These are phyloP conservation scores for Pseudogymnoascus destructans DNA, from an alignment of 2,329 filamentous ascomycete genomes.

Conservation along the genomic window DNA sequence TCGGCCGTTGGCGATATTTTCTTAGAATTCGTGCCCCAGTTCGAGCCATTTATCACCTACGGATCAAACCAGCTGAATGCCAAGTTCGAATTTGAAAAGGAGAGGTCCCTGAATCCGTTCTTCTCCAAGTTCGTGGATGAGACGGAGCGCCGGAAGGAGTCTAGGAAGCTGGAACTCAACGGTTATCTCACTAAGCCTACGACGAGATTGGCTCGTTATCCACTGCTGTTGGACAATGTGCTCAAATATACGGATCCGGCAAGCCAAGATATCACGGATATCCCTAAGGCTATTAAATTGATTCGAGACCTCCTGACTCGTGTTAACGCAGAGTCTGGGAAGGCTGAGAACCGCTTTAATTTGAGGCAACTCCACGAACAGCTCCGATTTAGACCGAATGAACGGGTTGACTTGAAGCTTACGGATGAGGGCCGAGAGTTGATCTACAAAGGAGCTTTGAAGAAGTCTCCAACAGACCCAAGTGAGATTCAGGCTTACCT, in stretches of 20 bases:
- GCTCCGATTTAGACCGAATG: slow-evolving; percentile 78
- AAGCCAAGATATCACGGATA: slow-evolving; percentile 79
- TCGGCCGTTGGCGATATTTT: slow-evolving; percentile 89
- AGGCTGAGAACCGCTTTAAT: slow-evolving; percentile 96
- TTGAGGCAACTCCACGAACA: slow-evolving; percentile 82
- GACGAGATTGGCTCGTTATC: slow-evolving; percentile 86
- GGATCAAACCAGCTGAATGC: slow-evolving; percentile 91
- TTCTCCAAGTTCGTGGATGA: slow-evolving; percentile 93
- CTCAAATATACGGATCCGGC: slow-evolving; percentile 82
- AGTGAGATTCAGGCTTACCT: slow-evolving; percentile 88
- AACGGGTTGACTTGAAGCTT: slow-evolving; percentile 85
- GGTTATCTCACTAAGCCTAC: slow-evolving; percentile 97
- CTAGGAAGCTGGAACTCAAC: slow-evolving; percentile 89
- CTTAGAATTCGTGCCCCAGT: slow-evolving; percentile 78
- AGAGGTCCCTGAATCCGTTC: slow-evolving; percentile 70
- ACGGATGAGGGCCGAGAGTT: slow-evolving; percentile 88
- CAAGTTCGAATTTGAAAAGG: slow-evolving; percentile 96
- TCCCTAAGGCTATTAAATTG: slow-evolving; percentile 74
- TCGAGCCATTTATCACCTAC: slow-evolving; percentile 92
- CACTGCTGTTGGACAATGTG: slow-evolving; percentile 79
- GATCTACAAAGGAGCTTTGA: slow-evolving; percentile 86
- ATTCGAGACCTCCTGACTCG: slow-evolving; percentile 78
- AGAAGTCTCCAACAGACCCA: slow-evolving; percentile 79
- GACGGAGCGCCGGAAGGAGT: slow-evolving; percentile 90
- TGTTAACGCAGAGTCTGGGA: slow-evolving; percentile 91